These are phyloP conservation scores for Echria macrotheca DNA, from an alignment of 495 filamentous ascomycete species.

Conservation along the genomic window DNA sequence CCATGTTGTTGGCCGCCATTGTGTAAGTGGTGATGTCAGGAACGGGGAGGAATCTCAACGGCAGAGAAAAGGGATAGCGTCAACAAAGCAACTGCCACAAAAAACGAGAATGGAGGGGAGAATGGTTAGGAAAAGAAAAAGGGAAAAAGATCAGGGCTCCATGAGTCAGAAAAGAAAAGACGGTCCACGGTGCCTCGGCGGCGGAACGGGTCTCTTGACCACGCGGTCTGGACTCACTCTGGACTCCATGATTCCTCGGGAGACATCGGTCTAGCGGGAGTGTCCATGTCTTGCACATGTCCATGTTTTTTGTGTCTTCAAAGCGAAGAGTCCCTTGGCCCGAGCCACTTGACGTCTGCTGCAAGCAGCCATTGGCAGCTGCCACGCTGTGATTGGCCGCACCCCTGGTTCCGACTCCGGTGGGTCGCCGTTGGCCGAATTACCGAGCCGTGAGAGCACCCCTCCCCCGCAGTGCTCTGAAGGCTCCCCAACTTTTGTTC, in stretches of 20 bases:
- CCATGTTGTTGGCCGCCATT: constrained; percentile 54
- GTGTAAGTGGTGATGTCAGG: constrained; percentile 21
- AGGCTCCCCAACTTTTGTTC: too few species aligned
- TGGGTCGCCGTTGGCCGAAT: constrained; percentile 26
- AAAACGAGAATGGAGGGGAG: constrained; percentile 15
- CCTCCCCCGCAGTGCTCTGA: constrained; percentile 8
- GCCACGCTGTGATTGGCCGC: too few species aligned
- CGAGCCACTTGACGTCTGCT: neutral
- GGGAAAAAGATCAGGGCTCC: neutral
- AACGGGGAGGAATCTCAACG: neutral
- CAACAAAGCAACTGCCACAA: too few species aligned
- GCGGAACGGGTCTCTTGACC: too few species aligned
- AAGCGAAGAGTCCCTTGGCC: neutral
- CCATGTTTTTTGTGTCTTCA: too few species aligned
- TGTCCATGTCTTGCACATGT: too few species aligned
- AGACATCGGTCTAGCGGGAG: constrained; percentile 31
- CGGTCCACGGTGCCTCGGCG: too few species aligned
- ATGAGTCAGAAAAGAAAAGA: neutral
- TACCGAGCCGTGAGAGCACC: constrained; percentile 23
- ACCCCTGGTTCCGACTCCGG: too few species aligned
- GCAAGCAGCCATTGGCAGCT: too few species aligned
- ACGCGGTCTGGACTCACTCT: too few species aligned
- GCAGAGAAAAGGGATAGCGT: neutral
- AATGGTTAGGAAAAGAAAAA: constrained; percentile 7
- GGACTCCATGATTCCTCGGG: constrained; percentile 12